These are phyloP conservation scores for Clavispora fructus DNA, from an alignment of 805 yeast species.

Conservation along the genomic window DNA sequence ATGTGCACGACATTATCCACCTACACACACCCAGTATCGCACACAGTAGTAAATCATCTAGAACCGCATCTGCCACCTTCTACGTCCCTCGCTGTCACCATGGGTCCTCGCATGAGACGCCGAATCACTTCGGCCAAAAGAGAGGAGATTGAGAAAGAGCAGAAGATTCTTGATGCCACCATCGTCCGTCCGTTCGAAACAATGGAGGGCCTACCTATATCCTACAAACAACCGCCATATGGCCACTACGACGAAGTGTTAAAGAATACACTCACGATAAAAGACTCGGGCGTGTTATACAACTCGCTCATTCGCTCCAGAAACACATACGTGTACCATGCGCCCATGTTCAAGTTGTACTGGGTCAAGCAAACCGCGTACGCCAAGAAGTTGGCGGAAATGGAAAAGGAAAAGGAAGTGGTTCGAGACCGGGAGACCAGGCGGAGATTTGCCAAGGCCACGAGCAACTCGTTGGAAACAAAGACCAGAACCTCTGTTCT, in stretches of 20 bases:
- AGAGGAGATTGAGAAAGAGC: slow-evolving; percentile 40
- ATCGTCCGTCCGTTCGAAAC: slow-evolving; percentile 61
- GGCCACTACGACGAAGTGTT: slow-evolving; percentile 44
- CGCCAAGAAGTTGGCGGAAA: slow-evolving; percentile 39
- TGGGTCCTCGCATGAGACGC: slow-evolving; percentile 42
- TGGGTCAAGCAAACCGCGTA: slow-evolving; percentile 73
- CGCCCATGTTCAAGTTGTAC: slow-evolving; percentile 65
- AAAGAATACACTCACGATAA: slow-evolving; percentile 60
- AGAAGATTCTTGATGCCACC: slow-evolving; percentile 27
- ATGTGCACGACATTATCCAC: neutral
- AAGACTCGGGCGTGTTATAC: slow-evolving; percentile 69
- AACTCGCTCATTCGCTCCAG: slow-evolving; percentile 72
- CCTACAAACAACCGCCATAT: slow-evolving; percentile 59
- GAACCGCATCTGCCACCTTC: neutral
- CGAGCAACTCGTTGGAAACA: slow-evolving; percentile 14
- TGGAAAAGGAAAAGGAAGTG: slow-evolving; percentile 23
- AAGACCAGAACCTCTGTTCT: slow-evolving; percentile 29
- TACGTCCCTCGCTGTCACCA: slow-evolving; percentile 6
- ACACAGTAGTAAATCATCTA: neutral
- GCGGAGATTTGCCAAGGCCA: slow-evolving; percentile 16
- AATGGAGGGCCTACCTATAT: slow-evolving; percentile 62
- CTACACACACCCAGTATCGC: neutral
- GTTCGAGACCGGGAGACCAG: slow-evolving; percentile 11
- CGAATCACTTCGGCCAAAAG: slow-evolving; percentile 38
- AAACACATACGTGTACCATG: slow-evolving; percentile 50